Percentiles rank a stretch among this genome's conserved stretches.
Conservation (phyloP, 2,329 filamentous ascomycete species). For the Diaporthe citri region DNA sequence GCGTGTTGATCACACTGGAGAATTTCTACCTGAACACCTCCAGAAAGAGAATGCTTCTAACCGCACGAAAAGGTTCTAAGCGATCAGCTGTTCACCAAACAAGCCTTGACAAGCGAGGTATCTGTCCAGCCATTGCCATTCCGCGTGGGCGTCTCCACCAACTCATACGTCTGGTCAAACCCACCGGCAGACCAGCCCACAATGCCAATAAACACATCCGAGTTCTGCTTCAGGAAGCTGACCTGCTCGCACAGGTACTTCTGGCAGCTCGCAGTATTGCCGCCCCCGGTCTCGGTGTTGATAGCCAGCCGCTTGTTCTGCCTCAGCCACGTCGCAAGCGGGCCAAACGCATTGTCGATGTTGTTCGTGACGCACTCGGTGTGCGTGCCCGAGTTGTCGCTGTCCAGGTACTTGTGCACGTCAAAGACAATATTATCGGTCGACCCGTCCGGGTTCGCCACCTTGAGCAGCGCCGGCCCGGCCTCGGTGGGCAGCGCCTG, state of each 20-base stretch:
- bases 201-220: slow-evolving; percentile 47
- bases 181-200: slow-evolving; percentile 48
- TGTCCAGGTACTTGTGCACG: slow-evolving; percentile 70
- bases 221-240: slow-evolving; percentile 49
- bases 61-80: too few relatives aligned
- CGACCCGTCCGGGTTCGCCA: slow-evolving; percentile 69
- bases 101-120: slow-evolving; percentile 44
- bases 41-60: neutral
- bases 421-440: slow-evolving; percentile 68
- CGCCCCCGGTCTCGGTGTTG: slow-evolving; percentile 53
- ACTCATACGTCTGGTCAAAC: slow-evolving; percentile 46
- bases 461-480: slow-evolving; percentile 62
- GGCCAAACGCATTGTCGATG: slow-evolving; percentile 48
- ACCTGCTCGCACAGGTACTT: slow-evolving; percentile 50
- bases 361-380: slow-evolving; percentile 65
- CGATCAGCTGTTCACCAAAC: slow-evolving; percentile 29
- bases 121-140: slow-evolving; percentile 42
- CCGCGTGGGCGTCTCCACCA: slow-evolving; percentile 47
- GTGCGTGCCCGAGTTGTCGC: slow-evolving; percentile 66
- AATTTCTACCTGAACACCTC: too few relatives aligned
- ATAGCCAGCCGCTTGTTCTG: slow-evolving; percentile 50
- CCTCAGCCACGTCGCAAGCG: slow-evolving; percentile 52
- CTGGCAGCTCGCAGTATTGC: slow-evolving; percentile 50
- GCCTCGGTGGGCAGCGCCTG: slow-evolving; percentile 62
- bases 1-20: neutral